Conservation (phyloP, 495 filamentous ascomycete species). For the Tuber borchii region DNA sequence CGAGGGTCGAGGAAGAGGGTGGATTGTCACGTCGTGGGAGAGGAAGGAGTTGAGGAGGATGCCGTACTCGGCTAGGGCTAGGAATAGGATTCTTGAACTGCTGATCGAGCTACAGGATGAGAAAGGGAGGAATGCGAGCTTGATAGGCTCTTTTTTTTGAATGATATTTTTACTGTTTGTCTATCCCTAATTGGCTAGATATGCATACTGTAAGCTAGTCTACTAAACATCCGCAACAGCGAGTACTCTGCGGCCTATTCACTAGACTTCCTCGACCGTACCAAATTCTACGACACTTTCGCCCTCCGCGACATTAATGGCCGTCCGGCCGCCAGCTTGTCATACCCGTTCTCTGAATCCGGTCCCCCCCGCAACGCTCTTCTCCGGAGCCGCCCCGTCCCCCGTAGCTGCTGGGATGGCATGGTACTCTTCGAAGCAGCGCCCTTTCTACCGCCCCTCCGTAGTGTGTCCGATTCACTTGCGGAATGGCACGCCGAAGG, state of each 20-base stretch:
- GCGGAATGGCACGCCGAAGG: constrained; percentile 64
- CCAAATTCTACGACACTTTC: constrained; percentile 75
- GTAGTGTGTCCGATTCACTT: constrained; percentile 63
- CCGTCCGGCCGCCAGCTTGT: constrained; percentile 55
- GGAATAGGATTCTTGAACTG: constrained; percentile 54
- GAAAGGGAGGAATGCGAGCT: constrained; percentile 41
- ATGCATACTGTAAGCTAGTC: constrained; percentile 16
- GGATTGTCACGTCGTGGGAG: constrained; percentile 52
- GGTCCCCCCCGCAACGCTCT: constrained; percentile 55
- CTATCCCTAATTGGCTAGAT: constrained; percentile 13
- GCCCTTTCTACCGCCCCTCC: constrained; percentile 59
- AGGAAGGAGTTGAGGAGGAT: constrained; percentile 56
- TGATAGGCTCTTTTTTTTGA: constrained; percentile 68
- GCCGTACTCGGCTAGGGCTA: constrained; percentile 58
- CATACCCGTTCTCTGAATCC: constrained; percentile 72
- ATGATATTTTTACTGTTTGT: constrained; percentile 64
- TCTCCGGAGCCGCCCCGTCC: constrained; percentile 52
- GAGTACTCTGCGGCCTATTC: constrained; percentile 78
- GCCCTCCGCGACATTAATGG: constrained; percentile 68
- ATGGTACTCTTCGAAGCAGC: constrained; percentile 57
- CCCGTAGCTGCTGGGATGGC: constrained; percentile 76
- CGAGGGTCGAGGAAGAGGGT: constrained; percentile 48
- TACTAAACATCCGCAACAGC: constrained; percentile 67
- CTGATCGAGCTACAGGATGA: constrained; percentile 48
- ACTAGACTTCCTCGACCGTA: constrained; percentile 65